phyloP scores from a whole-genome alignment of 1,139 yeast species.

The Sugiyamaella grinbergsii region DNA sequence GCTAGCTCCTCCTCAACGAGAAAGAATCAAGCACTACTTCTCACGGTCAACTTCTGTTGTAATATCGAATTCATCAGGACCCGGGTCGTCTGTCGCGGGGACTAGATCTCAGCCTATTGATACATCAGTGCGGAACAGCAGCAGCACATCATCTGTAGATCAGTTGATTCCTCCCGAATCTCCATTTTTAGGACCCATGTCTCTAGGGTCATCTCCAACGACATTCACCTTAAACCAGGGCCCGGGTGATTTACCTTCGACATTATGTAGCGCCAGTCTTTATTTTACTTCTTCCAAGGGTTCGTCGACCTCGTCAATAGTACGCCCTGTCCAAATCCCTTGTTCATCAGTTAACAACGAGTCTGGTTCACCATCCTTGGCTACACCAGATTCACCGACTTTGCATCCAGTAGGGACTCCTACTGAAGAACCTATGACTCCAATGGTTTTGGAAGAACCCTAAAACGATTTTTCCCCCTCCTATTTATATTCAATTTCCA shows the following conservation, averaged over 20 bases:
- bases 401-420: conserved; percentile 31
- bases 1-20: conserved; percentile 14
- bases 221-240: conserved; percentile 21
- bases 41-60: conserved; percentile 9
- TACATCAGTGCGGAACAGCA: conserved; percentile 3
- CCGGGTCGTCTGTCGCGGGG: conserved; percentile 13
- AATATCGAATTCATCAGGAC: conserved; percentile 8
- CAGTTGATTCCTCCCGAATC: conserved; percentile 27
- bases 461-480: neutral
- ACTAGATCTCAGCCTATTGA: conserved; percentile 10
- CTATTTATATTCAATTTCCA: neutral
- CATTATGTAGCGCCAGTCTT: neutral
- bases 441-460: conserved; percentile 26
- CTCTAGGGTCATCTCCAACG: conserved; percentile 27
- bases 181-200: conserved; percentile 29
- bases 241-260: conserved; percentile 4
- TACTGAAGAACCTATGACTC: conserved; percentile 31
- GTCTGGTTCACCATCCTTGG: neutral
- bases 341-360: neutral
- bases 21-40: conserved; percentile 15
- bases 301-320: conserved; percentile 1
- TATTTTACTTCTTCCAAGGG: conserved; percentile 7
- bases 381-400: conserved; percentile 27
- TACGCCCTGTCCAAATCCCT: conserved; percentile 16
- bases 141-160: neutral